These are phyloP conservation scores for Neurospora hispaniola DNA, from an alignment of 495 filamentous ascomycete genomes.

Conservation along the genomic window DNA sequence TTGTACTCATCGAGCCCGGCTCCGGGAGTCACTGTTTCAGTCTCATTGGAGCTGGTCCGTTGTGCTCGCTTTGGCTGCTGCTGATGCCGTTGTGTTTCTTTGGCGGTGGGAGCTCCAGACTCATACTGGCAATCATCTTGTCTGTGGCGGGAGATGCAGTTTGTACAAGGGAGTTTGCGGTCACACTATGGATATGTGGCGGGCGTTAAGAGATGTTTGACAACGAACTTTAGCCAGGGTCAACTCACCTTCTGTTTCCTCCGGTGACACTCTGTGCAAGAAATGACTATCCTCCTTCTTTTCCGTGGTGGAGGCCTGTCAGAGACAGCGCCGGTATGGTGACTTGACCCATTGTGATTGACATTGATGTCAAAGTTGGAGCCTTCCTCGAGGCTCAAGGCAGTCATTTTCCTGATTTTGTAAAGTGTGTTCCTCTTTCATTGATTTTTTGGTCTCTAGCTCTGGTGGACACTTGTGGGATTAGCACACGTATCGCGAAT, in stretches of 20 bases:
- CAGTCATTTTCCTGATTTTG: neutral
- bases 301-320: slow-evolving; percentile 34
- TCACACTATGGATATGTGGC: slow-evolving; percentile 37
- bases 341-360: neutral
- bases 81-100: slow-evolving; percentile 20
- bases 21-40: neutral
- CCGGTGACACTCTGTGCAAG: slow-evolving; percentile 53
- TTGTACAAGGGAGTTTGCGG: slow-evolving; percentile 49
- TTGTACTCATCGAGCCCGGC: neutral
- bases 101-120: slow-evolving; percentile 35
- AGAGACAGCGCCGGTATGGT: slow-evolving; percentile 1
- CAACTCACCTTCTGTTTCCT: slow-evolving; percentile 48
- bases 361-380: neutral
- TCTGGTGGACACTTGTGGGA: neutral
- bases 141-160: slow-evolving; percentile 45
- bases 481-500: neutral
- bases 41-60: slow-evolving; percentile 3
- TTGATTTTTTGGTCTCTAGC: too few species aligned
- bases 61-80: slow-evolving; percentile 3
- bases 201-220: neutral
- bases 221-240: neutral
- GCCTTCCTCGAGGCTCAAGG: neutral
- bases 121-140: slow-evolving; percentile 40
- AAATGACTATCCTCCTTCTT: slow-evolving; percentile 49
- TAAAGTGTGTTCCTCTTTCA: neutral